Evolutionary conservation across 352 stramenopile species (phyloP).

Genomic region (Phytophthora sp.): DNA sequence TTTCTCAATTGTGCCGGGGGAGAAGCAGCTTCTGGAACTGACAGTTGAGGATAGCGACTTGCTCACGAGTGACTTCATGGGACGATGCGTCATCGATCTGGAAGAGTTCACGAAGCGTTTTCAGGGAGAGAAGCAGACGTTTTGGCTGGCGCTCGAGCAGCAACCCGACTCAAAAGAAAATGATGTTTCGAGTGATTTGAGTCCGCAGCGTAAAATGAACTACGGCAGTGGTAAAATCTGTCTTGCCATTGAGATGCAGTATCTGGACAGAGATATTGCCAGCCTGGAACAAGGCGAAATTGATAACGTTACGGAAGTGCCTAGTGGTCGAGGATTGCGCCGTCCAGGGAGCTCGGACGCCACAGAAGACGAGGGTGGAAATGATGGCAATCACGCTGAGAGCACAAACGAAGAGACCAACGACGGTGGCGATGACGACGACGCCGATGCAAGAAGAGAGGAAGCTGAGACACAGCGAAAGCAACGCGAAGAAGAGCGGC

Average conservation of each 20-base stretch:
- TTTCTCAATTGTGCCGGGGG: constrained; percentile 47
- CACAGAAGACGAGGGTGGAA: constrained; percentile 19
- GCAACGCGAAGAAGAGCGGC: constrained; percentile 68
- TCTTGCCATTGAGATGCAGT: constrained; percentile 61
- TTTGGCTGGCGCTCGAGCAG: constrained; percentile 74
- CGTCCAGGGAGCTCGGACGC: constrained; percentile 19
- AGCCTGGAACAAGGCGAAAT: constrained; percentile 74
- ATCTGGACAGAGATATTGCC: constrained; percentile 58
- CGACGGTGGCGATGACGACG: constrained; percentile 37
- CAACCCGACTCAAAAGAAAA: constrained; percentile 39
- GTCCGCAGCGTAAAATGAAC: constrained; percentile 50
- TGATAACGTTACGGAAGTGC: constrained; percentile 67
- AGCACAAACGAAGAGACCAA: constrained; percentile 38
- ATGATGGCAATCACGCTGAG: constrained; percentile 37
- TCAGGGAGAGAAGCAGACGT: constrained; percentile 53
- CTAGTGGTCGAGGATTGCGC: constrained; percentile 42
- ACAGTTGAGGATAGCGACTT: constrained; percentile 71
- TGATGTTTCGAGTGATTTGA: constrained; percentile 52
- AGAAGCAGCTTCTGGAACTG: constrained; percentile 62
- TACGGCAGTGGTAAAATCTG: constrained; percentile 66
- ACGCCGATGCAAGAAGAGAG: constrained; percentile 37
- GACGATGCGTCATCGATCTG: constrained; percentile 68
- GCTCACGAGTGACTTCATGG: constrained; percentile 78
- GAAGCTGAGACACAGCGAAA: constrained; percentile 67
- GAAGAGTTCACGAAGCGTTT: constrained; percentile 60